Percentiles rank a stretch among this genome's conserved stretches.
Evolutionary conservation across 129 eudicot genomes (phyloP).

Genomic region (Tagetes patula): DNA sequence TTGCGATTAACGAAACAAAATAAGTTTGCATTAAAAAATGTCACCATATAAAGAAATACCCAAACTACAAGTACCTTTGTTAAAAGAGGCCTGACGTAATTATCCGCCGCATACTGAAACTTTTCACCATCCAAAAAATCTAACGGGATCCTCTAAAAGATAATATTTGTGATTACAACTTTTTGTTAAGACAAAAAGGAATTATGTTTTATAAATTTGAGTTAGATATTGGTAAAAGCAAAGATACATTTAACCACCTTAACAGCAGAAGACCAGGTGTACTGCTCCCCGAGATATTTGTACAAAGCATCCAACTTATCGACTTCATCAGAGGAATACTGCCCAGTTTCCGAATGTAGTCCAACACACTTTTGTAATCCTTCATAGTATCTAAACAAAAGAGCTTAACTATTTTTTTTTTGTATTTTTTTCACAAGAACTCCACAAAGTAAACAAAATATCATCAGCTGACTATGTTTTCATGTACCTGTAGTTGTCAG

Average conservation of each 20-base stretch:
- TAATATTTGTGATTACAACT: conserved; percentile 12
- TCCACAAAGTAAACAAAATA: neutral
- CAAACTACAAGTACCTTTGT: conserved; percentile 55
- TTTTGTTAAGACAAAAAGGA: neutral
- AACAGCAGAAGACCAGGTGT: conserved; percentile 94
- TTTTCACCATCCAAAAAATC: conserved; percentile 80
- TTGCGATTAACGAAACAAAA: conserved; percentile 17
- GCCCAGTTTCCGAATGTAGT: conserved; percentile 51
- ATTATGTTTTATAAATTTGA: neutral
- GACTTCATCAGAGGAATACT: conserved; percentile 67
- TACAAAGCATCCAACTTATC: conserved; percentile 73
- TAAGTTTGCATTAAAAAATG: conserved; percentile 21
- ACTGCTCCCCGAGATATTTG: conserved; percentile 72
- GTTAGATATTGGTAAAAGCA: conserved; percentile 5
- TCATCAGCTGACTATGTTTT: neutral
- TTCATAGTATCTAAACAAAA: conserved; percentile 73
- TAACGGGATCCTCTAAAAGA: conserved; percentile 81
- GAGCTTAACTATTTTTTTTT: neutral
- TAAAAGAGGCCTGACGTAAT: conserved; percentile 70
- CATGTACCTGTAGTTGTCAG: conserved; percentile 79
- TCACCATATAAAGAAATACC: neutral
- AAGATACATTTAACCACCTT: conserved; percentile 51
- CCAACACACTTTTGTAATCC: conserved; percentile 89
- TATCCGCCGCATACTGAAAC: conserved; percentile 74
- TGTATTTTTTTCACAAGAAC: conserved; percentile 2